Percentiles rank a stretch among this genome's conserved stretches.
These are phyloP conservation scores for Candolleomyces efflorescens DNA, from an alignment of 768 basidiomycete species.

Conservation along the genomic window DNA sequence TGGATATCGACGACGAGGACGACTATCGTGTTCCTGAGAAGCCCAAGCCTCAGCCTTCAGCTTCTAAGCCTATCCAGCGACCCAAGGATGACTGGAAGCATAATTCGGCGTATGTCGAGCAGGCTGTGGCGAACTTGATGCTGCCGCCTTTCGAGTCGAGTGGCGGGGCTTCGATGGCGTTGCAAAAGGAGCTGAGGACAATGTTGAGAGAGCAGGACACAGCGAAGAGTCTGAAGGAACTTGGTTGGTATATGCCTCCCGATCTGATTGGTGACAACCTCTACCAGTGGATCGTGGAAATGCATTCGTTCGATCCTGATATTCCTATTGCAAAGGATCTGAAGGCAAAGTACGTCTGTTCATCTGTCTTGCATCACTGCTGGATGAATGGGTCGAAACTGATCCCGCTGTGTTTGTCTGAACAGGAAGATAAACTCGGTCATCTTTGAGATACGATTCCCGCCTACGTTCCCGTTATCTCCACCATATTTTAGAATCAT, in stretches of 20 bases:
- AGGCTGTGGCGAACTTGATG: slow-evolving; percentile 42
- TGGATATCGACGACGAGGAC: slow-evolving; percentile 25
- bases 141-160: slow-evolving; percentile 60
- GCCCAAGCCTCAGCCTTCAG: not conserved
- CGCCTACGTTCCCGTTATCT: slow-evolving; percentile 57
- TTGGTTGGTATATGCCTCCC: slow-evolving; percentile 71
- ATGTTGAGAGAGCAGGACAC: slow-evolving; percentile 59
- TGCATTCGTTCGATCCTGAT: slow-evolving; percentile 62
- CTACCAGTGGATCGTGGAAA: slow-evolving; percentile 71
- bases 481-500: slow-evolving; percentile 78
- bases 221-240: slow-evolving; percentile 39
- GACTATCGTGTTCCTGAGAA: slow-evolving; percentile 21
- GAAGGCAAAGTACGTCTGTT: slow-evolving; percentile 35
- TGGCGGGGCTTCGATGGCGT: slow-evolving; percentile 48
- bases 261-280: slow-evolving; percentile 65
- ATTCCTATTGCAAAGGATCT: slow-evolving; percentile 63
- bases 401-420: not conserved
- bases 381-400: not conserved
- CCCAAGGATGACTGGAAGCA: slow-evolving; percentile 51
- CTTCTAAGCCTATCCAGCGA: slow-evolving; percentile 16
- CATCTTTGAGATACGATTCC: slow-evolving; percentile 71
- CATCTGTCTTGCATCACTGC: not conserved
- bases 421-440: slow-evolving; percentile 56
- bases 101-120: slow-evolving; percentile 43
- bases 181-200: slow-evolving; percentile 57